Evolutionary conservation across 1,284 basidiomycete genomes (phyloP).

Genomic region (Naganishia albida): DNA sequence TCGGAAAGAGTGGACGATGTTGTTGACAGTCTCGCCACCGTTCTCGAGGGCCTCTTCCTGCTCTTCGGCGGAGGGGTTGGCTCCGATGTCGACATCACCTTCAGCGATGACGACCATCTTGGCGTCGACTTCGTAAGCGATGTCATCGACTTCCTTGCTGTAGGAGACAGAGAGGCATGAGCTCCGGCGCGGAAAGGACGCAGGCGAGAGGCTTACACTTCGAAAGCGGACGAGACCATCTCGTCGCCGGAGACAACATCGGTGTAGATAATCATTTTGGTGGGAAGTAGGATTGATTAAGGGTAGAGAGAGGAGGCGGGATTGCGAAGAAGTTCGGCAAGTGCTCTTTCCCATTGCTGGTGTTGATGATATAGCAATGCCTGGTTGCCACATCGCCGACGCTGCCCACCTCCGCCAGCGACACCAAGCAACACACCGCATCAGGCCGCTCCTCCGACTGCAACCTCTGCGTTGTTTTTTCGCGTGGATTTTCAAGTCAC

Average conservation of each 20-base stretch:
- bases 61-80: conserved; percentile 90
- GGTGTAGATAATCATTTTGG: conserved; percentile 50
- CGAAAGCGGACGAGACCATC: conserved; percentile 94
- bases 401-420: no score
- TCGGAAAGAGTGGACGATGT: conserved; percentile 90
- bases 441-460: no score
- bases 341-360: no score
- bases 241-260: conserved; percentile 77
- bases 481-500: no score
- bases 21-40: conserved; percentile 77
- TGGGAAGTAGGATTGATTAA: not conserved
- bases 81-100: conserved; percentile 91
- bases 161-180: not conserved
- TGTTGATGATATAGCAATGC: no score
- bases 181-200: not conserved
- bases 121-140: conserved; percentile 91
- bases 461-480: no score
- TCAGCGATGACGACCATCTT: conserved; percentile 70
- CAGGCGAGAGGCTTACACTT: conserved; percentile 60
- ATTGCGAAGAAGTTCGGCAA: not conserved
- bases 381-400: no score
- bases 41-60: conserved; percentile 79
- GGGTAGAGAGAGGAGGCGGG: conserved; percentile 11
- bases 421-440: no score
- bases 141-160: conserved; percentile 79